Evolutionary conservation across 2,329 filamentous ascomycete genomes (phyloP).

Genomic region (Didymella exigua): DNA sequence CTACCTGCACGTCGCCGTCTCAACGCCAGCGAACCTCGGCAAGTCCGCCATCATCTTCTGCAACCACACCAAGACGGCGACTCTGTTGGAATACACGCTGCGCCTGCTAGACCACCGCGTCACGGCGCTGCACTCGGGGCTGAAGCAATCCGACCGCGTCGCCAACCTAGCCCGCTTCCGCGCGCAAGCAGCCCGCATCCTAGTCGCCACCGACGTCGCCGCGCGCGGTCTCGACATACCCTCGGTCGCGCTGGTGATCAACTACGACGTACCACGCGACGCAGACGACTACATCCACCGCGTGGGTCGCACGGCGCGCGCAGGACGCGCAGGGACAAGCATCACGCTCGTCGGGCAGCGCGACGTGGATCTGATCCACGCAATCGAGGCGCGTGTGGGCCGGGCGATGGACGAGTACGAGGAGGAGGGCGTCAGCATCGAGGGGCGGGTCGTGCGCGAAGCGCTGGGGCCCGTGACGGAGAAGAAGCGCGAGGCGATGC

Average conservation of each 20-base stretch:
- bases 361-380: slow-evolving; percentile 87
- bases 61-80: slow-evolving; percentile 88
- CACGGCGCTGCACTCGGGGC: slow-evolving; percentile 85
- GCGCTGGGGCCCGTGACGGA: slow-evolving; percentile 89
- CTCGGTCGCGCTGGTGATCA: slow-evolving; percentile 85
- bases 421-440: slow-evolving; percentile 93
- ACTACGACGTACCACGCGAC: slow-evolving; percentile 95
- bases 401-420: slow-evolving; percentile 79
- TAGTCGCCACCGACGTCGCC: slow-evolving; percentile 95
- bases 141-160: slow-evolving; percentile 82
- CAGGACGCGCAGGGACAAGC: slow-evolving; percentile 79
- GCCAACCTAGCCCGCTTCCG: slow-evolving; percentile 92
- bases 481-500: slow-evolving; percentile 88
- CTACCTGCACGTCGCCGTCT: slow-evolving; percentile 87
- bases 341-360: slow-evolving; percentile 91
- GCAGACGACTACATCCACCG: slow-evolving; percentile 97
- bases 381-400: slow-evolving; percentile 84
- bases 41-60: slow-evolving; percentile 91
- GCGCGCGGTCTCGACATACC: slow-evolving; percentile 95
- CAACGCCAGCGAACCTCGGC: slow-evolving; percentile 71
- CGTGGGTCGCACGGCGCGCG: slow-evolving; percentile 92
- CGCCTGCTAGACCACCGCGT: slow-evolving; percentile 86
- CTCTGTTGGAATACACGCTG: slow-evolving; percentile 85
- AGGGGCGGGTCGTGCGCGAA: slow-evolving; percentile 83
- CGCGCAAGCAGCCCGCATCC: slow-evolving; percentile 82